These are phyloP conservation scores for Skeletonema tropicum DNA, from an alignment of 108 stramenopile genomes.

Conservation along the genomic window DNA sequence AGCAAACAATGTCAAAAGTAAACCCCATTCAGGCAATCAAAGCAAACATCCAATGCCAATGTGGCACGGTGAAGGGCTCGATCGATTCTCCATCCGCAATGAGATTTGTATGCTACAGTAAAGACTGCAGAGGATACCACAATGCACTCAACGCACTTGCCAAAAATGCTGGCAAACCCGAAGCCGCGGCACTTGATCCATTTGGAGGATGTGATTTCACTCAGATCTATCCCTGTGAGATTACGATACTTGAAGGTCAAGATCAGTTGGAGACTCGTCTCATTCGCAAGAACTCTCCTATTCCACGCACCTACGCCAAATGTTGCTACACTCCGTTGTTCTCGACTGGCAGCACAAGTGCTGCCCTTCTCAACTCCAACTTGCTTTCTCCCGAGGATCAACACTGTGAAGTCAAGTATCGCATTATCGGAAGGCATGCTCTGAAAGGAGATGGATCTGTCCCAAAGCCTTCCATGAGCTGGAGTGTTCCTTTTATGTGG, in stretches of 20 bases:
- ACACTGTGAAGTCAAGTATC: constrained; percentile 38
- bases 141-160: constrained; percentile 45
- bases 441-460: constrained; percentile 28
- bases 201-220: constrained; percentile 52
- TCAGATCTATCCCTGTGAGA: constrained; percentile 48
- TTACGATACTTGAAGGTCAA: constrained; percentile 36
- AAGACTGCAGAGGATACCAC: constrained; percentile 56
- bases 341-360: constrained; percentile 27
- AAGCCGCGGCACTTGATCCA: constrained; percentile 13
- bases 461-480: constrained; percentile 47
- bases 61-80: constrained; percentile 41
- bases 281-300: constrained; percentile 28
- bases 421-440: constrained; percentile 52
- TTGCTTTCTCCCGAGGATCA: constrained; percentile 31
- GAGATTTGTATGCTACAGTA: constrained; percentile 56
- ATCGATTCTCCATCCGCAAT: constrained; percentile 48
- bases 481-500: constrained; percentile 50
- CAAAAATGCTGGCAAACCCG: background rate
- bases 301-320: constrained; percentile 41
- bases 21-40: constrained; percentile 23
- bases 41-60: constrained; percentile 37
- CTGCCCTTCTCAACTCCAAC: constrained; percentile 42
- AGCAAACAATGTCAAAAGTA: background rate
- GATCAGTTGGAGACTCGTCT: constrained; percentile 29
- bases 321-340: constrained; percentile 58